Evolutionary conservation across 2,329 filamentous ascomycete species (phyloP).

Genomic region (Aspergillus novoparasiticus): DNA sequence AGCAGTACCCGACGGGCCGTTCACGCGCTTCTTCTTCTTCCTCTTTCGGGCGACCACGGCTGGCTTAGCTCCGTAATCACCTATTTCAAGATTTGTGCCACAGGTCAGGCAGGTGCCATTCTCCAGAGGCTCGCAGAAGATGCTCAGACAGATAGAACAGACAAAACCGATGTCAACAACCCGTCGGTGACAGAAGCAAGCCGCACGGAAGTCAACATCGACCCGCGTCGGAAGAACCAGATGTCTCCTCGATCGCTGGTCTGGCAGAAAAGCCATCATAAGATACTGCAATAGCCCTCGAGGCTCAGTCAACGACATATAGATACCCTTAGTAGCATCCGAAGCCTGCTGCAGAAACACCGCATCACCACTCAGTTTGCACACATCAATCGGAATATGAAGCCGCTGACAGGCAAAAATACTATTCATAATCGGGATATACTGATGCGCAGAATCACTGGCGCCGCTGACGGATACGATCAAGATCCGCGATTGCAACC

Average conservation of each 20-base stretch:
- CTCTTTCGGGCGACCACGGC: conserved; percentile 72
- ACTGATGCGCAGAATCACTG: conserved; percentile 82
- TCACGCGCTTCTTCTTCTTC: conserved; percentile 71
- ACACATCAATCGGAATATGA: conserved; percentile 86
- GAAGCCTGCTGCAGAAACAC: conserved; percentile 93
- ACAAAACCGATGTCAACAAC: conserved; percentile 94
- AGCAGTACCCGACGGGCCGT: conserved; percentile 53
- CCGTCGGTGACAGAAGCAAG: conserved; percentile 92
- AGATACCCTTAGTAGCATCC: conserved; percentile 71
- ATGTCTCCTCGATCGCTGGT: conserved; percentile 63
- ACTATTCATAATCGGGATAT: conserved; percentile 98
- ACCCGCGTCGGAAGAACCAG: conserved; percentile 80
- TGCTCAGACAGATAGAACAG: conserved; percentile 93
- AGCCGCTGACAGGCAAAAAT: conserved; percentile 93
- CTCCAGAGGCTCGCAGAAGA: conserved; percentile 72
- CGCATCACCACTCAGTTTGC: conserved; percentile 80
- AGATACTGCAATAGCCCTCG: conserved; percentile 84
- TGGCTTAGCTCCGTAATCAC: conserved; percentile 73
- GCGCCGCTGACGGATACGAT: conserved; percentile 89
- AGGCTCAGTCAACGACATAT: conserved; percentile 64
- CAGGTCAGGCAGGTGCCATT: conserved; percentile 79
- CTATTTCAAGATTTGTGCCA: conserved; percentile 75
- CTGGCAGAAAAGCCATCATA: conserved; percentile 89
- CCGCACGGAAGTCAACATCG: conserved; percentile 93
- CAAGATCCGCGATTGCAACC: conserved; percentile 79